Conservation (phyloP, 2,329 filamentous ascomycete genomes). For the Setomelanomma holmii region DNA sequence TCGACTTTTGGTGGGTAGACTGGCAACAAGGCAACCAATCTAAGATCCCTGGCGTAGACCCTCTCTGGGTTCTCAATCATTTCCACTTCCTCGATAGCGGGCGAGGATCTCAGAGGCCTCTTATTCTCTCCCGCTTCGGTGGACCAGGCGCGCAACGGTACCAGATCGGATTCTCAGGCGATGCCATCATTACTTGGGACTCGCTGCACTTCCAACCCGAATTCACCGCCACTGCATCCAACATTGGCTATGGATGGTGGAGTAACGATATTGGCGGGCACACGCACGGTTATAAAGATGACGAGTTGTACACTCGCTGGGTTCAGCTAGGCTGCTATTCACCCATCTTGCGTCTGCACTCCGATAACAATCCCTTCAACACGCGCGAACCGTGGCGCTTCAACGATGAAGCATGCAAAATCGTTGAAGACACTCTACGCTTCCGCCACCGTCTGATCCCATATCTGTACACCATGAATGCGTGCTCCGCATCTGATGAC, state of each 20-base stretch:
- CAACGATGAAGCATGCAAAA: constrained; percentile 53
- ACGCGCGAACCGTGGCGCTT: constrained; percentile 69
- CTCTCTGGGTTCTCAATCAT: constrained; percentile 70
- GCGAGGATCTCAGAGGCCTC: constrained; percentile 51
- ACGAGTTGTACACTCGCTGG: constrained; percentile 67
- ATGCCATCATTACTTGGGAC: constrained; percentile 66
- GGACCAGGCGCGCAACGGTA: constrained; percentile 70
- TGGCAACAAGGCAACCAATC: constrained; percentile 69
- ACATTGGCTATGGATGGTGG: constrained; percentile 74
- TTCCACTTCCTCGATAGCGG: constrained; percentile 66
- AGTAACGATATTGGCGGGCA: constrained; percentile 73
- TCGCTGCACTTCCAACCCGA: constrained; percentile 70
- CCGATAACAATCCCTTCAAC: constrained; percentile 63
- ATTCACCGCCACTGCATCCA: constrained; percentile 70
- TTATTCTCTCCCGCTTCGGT: constrained; percentile 68
- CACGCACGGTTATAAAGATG: constrained; percentile 62
- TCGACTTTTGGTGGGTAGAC: constrained; percentile 73
- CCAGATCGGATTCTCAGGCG: constrained; percentile 70
- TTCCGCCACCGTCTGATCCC: constrained; percentile 67
- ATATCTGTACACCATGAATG: constrained; percentile 67
- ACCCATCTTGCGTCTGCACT: constrained; percentile 68
- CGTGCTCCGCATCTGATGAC: constrained; percentile 52
- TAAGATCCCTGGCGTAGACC: constrained; percentile 65
- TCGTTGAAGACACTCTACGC: constrained; percentile 60
- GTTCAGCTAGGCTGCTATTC: constrained; percentile 68